Base-by-base conservation (phyloP, 2,329 filamentous ascomycete genomes). In the Gaeumannomyces sp. region DNA sequence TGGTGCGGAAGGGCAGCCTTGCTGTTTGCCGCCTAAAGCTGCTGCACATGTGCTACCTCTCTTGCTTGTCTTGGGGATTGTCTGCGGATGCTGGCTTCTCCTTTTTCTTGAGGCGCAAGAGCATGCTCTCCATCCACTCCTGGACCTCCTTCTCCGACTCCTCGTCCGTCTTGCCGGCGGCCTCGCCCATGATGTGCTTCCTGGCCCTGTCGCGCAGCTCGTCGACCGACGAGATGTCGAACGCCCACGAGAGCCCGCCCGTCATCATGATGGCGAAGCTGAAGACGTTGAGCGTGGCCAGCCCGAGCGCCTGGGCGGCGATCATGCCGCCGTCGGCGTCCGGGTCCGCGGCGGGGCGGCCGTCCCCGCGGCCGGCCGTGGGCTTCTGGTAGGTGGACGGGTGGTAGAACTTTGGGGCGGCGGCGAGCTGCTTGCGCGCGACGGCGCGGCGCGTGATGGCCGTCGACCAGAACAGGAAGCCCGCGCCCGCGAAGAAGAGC, bases 201-300 rank as follows among this genome's bases (percentile, higher is more conserved):
- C 78, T 78, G n/a, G 85, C 81, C 70, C 78, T 78, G 61, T 69
- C 73, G 72, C 84, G 79, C 73, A 92, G 77, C 71, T 93, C 90
- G 4, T 86, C 85, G 57, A 92, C 64, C 60, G 81, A 82, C 72
- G 87, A 87, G 50, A 98, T 85, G 74, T 97, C 90, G 66, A 95
- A 85, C 0, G 86, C 88, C 83, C 89, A 96, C 67, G 91, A 80
- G 14, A 88, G 75, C 0, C 89, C 92, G 4, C 94, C 95, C 0
- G 85, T 82, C 11, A 84, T 77, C 83, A 96, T 86, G 74, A 97
- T 86, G 0, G 83, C 88, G 62, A 95, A 85, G 70, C 88, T 90
- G 38, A 88, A 72, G 16, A 95, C 91, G 71, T 97, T 97, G 70
- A 97, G 83, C 0, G 93, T 97, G 0, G 94, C 95, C 50, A 97